Conservation (phyloP, 371 early-diverging fungal species). For the Fennellomyces sp. region DNA sequence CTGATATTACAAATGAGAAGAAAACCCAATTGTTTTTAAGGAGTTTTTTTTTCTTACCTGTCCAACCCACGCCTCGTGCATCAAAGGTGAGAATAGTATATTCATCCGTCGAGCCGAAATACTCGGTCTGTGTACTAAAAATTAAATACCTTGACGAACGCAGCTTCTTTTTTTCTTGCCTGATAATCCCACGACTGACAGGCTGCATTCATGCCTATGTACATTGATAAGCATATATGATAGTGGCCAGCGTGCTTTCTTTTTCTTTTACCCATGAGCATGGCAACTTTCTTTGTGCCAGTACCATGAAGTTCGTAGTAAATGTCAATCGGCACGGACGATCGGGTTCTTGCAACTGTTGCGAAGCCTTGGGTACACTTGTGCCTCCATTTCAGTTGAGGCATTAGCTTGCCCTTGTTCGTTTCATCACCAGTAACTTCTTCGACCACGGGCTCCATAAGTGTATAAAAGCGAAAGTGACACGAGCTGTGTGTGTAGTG, state of each 20-base stretch:
- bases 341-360: conserved; percentile 10
- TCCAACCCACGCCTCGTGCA: conserved; percentile 75
- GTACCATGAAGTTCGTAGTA: conserved; percentile 76
- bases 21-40: no score
- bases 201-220: conserved; percentile 39
- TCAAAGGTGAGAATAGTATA: conserved; percentile 82
- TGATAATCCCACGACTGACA: conserved; percentile 44
- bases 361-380: conserved; percentile 17
- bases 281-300: conserved; percentile 58
- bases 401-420: conserved; percentile 8
- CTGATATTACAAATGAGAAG: conserved; percentile 8
- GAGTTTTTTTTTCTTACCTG: conserved; percentile 25
- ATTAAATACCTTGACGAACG: neutral
- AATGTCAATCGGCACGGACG: conserved; percentile 25
- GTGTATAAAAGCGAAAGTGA: neutral
- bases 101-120: conserved; percentile 56
- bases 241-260: neutral
- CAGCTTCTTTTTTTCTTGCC: conserved; percentile 9
- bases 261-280: conserved; percentile 58
- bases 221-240: neutral
- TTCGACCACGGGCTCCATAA: neutral
- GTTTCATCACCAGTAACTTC: neutral
- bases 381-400: conserved; percentile 12
- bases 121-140: conserved; percentile 46
- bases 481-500: no score